Evolutionary conservation across 495 filamentous ascomycete genomes (phyloP).

Genomic region (Penicillium psychrofluorescens): DNA sequence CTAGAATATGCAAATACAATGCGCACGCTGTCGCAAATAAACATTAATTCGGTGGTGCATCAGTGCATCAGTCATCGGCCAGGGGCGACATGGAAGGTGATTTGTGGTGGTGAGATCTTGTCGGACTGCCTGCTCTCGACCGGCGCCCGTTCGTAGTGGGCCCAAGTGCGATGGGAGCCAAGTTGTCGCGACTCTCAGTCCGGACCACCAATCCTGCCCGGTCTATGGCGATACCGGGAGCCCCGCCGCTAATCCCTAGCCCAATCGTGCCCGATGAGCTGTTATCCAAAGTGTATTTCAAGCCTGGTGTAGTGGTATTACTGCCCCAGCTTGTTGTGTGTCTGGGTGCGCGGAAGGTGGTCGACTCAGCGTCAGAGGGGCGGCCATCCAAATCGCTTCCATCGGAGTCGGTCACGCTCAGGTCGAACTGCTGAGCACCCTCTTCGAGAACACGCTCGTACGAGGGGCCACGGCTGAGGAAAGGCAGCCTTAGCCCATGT

Average conservation of each 20-base stretch:
- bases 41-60: constrained; percentile 11
- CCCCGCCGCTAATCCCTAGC: constrained; percentile 40
- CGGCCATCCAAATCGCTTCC: constrained; percentile 42
- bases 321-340: constrained; percentile 35
- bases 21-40: constrained; percentile 9
- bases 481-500: constrained; percentile 42
- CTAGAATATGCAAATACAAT: constrained; percentile 6
- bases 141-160: constrained; percentile 39
- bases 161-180: constrained; percentile 37
- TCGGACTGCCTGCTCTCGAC: constrained; percentile 38
- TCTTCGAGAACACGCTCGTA: constrained; percentile 88
- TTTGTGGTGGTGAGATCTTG: constrained; percentile 32
- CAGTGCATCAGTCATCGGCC: constrained; percentile 31
- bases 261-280: constrained; percentile 40
- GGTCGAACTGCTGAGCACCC: constrained; percentile 63
- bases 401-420: constrained; percentile 55
- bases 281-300: constrained; percentile 57
- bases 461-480: constrained; percentile 51
- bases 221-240: constrained; percentile 51
- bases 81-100: constrained; percentile 36
- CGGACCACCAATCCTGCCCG: constrained; percentile 67
- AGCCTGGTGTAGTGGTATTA: constrained; percentile 23
- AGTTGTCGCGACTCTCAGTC: constrained; percentile 74
- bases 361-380: constrained; percentile 25
- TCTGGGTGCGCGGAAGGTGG: constrained; percentile 22